Conservation (phyloP, 1,284 basidiomycete genomes). For the Malassezia obtusa region DNA sequence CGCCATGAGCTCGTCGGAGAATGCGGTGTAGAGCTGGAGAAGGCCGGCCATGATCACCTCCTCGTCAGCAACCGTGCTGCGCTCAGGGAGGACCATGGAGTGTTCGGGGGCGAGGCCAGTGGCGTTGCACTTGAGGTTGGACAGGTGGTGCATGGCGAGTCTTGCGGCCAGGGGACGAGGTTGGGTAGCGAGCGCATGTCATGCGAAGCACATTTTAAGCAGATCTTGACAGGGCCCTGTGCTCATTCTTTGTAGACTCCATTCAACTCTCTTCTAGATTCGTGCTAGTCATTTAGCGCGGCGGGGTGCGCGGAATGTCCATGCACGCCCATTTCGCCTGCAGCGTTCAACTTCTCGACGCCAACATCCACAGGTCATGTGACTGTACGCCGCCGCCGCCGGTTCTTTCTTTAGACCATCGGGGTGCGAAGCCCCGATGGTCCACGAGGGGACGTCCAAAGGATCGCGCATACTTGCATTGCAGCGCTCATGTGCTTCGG, state of each 20-base stretch:
- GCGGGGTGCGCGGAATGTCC: no score
- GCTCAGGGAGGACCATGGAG: slow-evolving; percentile 42
- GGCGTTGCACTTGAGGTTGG: slow-evolving; percentile 42
- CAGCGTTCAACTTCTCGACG: neutral
- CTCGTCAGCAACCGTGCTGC: slow-evolving; percentile 32
- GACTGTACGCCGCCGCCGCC: no score
- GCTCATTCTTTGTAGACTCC: neutral
- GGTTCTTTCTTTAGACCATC: no score
- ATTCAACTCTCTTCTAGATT: neutral
- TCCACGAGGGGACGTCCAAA: slow-evolving; percentile 20
- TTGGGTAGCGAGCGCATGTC: neutral
- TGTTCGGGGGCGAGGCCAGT: slow-evolving; percentile 44
- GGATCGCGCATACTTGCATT: slow-evolving; percentile 15
- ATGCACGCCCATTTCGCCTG: neutral
- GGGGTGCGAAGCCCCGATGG: no score
- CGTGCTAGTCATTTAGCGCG: no score
- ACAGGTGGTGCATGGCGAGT: slow-evolving; percentile 28
- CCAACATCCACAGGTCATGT: neutral
- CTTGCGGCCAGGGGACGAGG: neutral
- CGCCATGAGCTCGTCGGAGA: slow-evolving; percentile 18
- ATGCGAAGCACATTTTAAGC: neutral
- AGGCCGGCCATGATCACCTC: slow-evolving; percentile 27
- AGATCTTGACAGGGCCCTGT: neutral
- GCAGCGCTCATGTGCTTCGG: slow-evolving; percentile 5
- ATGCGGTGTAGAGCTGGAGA: slow-evolving; percentile 29